Evolutionary conservation across 2,329 filamentous ascomycete genomes (phyloP), one percentile per base, ranked within the genome.

Genomic region (Orbilia brochopaga): DNA sequence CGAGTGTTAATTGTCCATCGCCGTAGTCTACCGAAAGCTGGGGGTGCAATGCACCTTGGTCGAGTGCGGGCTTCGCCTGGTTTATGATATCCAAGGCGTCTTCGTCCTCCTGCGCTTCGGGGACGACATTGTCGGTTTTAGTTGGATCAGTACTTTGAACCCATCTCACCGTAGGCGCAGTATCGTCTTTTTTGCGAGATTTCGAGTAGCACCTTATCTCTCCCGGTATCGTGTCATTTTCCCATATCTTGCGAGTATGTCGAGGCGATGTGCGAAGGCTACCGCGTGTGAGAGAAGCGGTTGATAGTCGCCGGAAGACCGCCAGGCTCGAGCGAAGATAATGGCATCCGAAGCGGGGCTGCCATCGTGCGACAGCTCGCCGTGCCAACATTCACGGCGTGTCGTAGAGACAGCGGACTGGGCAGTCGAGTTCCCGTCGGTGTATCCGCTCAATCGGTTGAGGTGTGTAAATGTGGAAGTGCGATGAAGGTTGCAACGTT

Each of bases 321-420:
- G 61, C 44, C 67, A 54, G 60, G 59, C 67, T 64, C 42, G 67
- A 46, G 46, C 42, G 35, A 13, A 46, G 35, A 52, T 50, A 21
- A 19, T 7, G 19, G 56, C 53, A 17, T 21, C 48, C 60, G 50
- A 65, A 40, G 42, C 55, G 60, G 24, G 23, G 21, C 37, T 61
- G 60, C 67, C 54, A 72, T 72, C 67, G 54, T 53, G 56, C 32
- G 42, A 61, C 60, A 40, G 55, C 67, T 37, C 60, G 64, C 60
- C 60, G 60, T 32, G 55, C 55, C 44, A 65, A 72, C 67, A 72
- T 72, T 57, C 60, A 65, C 52, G 44, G 17, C 44, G n/a, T 15
- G 19, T 48, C 17, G 44, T 19, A 21, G 19, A 46, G 19, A 4
- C 15, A n/a, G 19, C 42, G 42, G 19, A 23, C 19, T 27, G 21